phyloP scores from a whole-genome alignment of 345 rosid genomes.

The Syzygium aromaticum region DNA sequence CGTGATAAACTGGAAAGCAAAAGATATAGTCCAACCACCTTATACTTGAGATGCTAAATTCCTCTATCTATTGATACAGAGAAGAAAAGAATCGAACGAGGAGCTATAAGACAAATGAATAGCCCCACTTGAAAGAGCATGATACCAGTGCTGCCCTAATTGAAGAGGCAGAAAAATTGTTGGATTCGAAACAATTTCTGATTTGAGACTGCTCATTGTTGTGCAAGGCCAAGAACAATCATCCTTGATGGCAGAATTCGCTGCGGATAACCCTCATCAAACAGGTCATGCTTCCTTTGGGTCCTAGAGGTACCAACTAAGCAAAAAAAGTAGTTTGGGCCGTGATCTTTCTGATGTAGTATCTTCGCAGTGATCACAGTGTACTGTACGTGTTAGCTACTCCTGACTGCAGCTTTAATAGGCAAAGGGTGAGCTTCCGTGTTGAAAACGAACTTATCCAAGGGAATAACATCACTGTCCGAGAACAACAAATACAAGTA shows the following conservation, averaged over 20 bases:
- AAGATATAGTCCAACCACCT: neutral
- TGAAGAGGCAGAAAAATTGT: neutral
- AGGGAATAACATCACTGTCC: conserved; percentile 55
- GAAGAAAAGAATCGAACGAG: neutral
- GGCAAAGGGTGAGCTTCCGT: conserved; percentile 96
- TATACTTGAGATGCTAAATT: neutral
- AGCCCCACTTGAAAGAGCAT: neutral
- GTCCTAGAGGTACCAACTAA: neutral
- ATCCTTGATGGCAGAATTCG: neutral
- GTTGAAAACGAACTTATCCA: conserved; percentile 85
- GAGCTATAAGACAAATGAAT: neutral
- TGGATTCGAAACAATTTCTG: neutral
- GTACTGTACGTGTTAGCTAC: neutral
- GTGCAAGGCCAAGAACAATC: neutral
- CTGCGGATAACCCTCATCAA: neutral
- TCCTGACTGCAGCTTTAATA: conserved; percentile 26
- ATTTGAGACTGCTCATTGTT: neutral
- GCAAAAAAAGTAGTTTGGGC: neutral
- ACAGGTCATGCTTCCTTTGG: neutral
- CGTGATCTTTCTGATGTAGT: neutral
- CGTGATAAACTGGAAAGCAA: neutral
- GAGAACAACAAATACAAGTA: conserved; percentile 90
- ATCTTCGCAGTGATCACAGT: neutral
- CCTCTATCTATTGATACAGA: neutral
- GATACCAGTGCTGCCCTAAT: neutral